Conservation (phyloP, 2,329 filamentous ascomycete genomes). For the Bipolaris gigantea region DNA sequence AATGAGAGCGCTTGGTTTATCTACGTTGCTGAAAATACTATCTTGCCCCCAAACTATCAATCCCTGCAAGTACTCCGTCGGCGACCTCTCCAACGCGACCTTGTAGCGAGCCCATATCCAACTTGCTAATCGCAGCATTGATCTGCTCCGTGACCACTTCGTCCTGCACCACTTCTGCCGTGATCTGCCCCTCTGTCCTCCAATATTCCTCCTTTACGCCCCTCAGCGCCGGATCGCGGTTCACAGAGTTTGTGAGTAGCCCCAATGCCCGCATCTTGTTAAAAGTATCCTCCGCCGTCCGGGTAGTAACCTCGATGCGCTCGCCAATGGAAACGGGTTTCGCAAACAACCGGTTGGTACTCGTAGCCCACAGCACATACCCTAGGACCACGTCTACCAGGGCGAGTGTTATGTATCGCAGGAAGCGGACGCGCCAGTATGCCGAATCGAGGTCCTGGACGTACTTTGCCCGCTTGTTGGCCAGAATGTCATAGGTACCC, state of each 20-base stretch:
- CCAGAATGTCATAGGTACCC: constrained; percentile 64
- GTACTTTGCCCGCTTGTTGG: constrained; percentile 64
- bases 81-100: constrained; percentile 62
- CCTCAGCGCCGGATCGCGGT: constrained; percentile 72
- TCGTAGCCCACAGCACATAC: constrained; percentile 70
- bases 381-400: constrained; percentile 66
- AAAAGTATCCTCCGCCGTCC: constrained; percentile 61
- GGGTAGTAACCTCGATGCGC: constrained; percentile 63
- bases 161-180: constrained; percentile 77
- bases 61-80: constrained; percentile 39
- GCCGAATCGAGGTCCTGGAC: constrained; percentile 67
- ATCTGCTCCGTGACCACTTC: constrained; percentile 72
- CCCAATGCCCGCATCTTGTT: constrained; percentile 72
- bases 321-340: constrained; percentile 63
- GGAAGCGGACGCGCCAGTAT: constrained; percentile 68
- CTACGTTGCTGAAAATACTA: constrained; percentile 9
- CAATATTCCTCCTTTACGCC: constrained; percentile 72
- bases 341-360: constrained; percentile 78
- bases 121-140: constrained; percentile 65
- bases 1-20: constrained; percentile 1
- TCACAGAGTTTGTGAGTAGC: constrained; percentile 77
- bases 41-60: constrained; percentile 28
- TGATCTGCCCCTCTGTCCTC: constrained; percentile 72
- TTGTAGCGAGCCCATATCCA: constrained; percentile 64
- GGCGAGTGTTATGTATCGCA: constrained; percentile 66